Evolutionary conservation across 805 yeast species (phyloP), one percentile per base, ranked within the genome.

Genomic region (Wickerhamiella vanderwaltii): DNA sequence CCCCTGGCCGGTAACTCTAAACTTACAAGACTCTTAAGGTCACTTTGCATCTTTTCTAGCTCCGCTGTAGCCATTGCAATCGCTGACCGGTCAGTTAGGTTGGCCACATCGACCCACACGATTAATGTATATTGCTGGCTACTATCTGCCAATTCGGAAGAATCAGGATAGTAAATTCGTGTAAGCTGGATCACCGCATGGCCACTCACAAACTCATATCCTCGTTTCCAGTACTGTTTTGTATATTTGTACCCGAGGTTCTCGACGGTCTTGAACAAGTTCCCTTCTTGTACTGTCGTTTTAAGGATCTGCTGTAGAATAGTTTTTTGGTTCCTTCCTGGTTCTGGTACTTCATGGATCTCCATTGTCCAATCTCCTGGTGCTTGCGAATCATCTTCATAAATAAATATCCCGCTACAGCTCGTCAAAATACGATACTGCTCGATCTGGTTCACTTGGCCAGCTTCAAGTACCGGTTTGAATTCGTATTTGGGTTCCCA

Each of bases 1-100:
- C 73, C 74, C 47, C 95, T 68, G 53, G 83, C 91, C 4, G 94
- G 94, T 24, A 81, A 72, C 15, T 66, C 73, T 35, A 87, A 65
- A 35, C 74, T 73, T 6, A 87, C 68, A 38, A 85, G 64, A 11
- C 86, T 86, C 43, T 68, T 63, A 46, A 87, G 62, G 39, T 77
- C 83, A 15, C 65, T 73, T 57, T 82, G 83, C 29, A 85, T 61
- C 35, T 61, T 64, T 35, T 75, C 62, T 48, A 87, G 62, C 42
- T 77, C 77, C 44, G 72, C 72, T 3, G 77, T 73, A 1, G 85
- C 83, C 43, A 69, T 69, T 43, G 73, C 74, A 6, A 81, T 73
- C 38, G 71, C 70, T 23, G 82, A 87, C 32, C 86, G 68, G 58
- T 84, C 94, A 3, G 87, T 80, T 15, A 81, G 64, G 44, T 72